A percentile compares a stretch with the other conserved stretches of the same genome.
phyloP scores from a whole-genome alignment of 2,329 filamentous ascomycete genomes.

The Xylariales sp. region DNA sequence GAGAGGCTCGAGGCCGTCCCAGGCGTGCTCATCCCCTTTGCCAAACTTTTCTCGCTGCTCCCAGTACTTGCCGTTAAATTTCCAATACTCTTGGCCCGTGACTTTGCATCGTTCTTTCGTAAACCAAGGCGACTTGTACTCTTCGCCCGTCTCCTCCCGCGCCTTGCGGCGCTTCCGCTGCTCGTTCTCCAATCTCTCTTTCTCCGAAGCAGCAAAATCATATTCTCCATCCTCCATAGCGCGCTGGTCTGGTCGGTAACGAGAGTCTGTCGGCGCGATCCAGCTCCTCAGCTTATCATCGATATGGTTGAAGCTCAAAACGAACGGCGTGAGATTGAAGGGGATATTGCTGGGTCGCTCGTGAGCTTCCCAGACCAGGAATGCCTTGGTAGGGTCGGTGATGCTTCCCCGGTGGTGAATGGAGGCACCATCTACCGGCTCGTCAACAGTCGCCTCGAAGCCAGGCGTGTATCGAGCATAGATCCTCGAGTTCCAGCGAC shows the following conservation, averaged over 20 bases:
- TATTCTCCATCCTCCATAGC: conserved; percentile 99
- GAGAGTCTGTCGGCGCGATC: conserved; percentile 87
- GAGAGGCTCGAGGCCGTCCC: conserved; percentile 75
- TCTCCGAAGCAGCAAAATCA: conserved; percentile 86
- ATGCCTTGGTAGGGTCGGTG: conserved; percentile 68
- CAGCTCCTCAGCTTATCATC: conserved; percentile 74
- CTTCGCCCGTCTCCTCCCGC: conserved; percentile 73
- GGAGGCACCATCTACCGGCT: conserved; percentile 38
- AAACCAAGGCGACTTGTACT: conserved; percentile 87
- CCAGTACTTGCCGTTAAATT: conserved; percentile 89
- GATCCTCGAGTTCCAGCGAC: conserved; percentile 95
- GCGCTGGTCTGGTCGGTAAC: conserved; percentile 88
- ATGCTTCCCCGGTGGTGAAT: conserved; percentile 47
- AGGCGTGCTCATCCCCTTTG: conserved; percentile 50
- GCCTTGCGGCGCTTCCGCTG: conserved; percentile 72
- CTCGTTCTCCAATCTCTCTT: conserved; percentile 89
- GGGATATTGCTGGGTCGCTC: conserved; percentile 77
- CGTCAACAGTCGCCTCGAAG: conserved; percentile 71
- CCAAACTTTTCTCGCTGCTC: conserved; percentile 63
- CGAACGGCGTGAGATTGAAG: conserved; percentile 96
- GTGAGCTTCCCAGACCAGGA: conserved; percentile 91
- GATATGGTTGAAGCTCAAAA: conserved; percentile 87
- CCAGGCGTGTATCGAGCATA: conserved; percentile 92
- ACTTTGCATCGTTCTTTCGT: conserved; percentile 64
- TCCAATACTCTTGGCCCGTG: conserved; percentile 88